Base-by-base conservation (phyloP, 169 alveolate genomes). In the Plasmodium sp. region DNA sequence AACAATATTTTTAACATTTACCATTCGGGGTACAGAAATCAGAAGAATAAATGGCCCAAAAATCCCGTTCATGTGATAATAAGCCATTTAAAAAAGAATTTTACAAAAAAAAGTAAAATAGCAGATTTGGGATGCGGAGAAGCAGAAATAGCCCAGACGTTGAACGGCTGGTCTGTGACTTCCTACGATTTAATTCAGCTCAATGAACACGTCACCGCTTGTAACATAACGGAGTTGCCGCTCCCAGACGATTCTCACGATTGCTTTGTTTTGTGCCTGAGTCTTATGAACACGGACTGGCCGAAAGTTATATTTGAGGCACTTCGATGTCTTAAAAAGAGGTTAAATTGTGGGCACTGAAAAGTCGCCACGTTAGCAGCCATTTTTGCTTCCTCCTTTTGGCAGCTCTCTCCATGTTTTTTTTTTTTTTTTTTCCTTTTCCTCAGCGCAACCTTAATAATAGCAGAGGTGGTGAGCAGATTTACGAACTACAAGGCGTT, bases 81-180 rank as follows among this genome's bases (percentile, higher is more conserved):
- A 31, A 43, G 39, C 7, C 84, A 95, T 96, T 81, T 96, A 43
- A 85, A 90, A 45, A 73, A 73, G 16, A 73, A 72, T 51, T 75
- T 82, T 51, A 75, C 85, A 67, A 79, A 74, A 36, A 58, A 39
- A 16, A 34, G 39, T 56, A 95, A 95, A 43, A 95, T 96, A 33
- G 97, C 97, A 12, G 97, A 96, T 72, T 96, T 96, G 74, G 97
- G 97, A 73, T 96, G 97, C 75, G 97, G 97, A 12, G 97, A 96
- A 62, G 97, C 97, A 9, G 72, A 81, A 73, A 95, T 96, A 54
- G 97, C 97, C 33, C 85, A 93, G 81, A 71, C 86, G 2, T 71
- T 85, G 43, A 27, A 27, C 9, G 86, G 62, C n/a, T 85, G 93
- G 93, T 51, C 39, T 1, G 81, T 85, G 16, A 77, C n/a, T 16